A percentile compares a stretch with the other conserved stretches of the same genome.
These are phyloP conservation scores for Dillenia turbinata DNA, from an alignment of 164 flowering plant species.

Conservation along the genomic window DNA sequence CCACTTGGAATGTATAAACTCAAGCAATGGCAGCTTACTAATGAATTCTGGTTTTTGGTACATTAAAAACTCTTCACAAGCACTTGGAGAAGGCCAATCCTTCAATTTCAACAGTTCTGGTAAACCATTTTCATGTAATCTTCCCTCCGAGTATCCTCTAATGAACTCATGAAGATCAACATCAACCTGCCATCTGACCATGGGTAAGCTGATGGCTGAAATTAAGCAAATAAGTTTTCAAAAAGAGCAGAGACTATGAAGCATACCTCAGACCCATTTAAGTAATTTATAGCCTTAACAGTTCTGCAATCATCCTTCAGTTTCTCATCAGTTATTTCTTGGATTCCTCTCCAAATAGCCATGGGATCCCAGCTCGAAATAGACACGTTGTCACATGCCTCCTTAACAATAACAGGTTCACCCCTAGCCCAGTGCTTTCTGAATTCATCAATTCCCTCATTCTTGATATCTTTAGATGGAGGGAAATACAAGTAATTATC, in stretches of 20 bases:
- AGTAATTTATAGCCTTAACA: constrained; percentile 81
- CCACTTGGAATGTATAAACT: constrained; percentile 92
- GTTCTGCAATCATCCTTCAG: constrained; percentile 45
- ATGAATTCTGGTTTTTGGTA: constrained; percentile 88
- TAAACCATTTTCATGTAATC: constrained; percentile 54
- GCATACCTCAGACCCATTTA: constrained; percentile 73
- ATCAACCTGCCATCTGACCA: constrained; percentile 52
- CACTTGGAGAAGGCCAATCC: constrained; percentile 87
- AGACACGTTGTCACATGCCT: constrained; percentile 50
- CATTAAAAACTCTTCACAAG: constrained; percentile 80
- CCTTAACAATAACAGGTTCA: constrained; percentile 67
- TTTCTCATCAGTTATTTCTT: constrained; percentile 62
- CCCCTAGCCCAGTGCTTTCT: constrained; percentile 80
- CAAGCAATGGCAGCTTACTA: constrained; percentile 78
- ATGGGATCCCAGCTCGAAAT: constrained; percentile 76
- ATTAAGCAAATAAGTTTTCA: neutral
- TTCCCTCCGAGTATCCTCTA: constrained; percentile 79
- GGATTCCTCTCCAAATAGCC: constrained; percentile 70
- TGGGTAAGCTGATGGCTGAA: constrained; percentile 5
- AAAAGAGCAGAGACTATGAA: neutral
- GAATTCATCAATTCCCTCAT: constrained; percentile 53
- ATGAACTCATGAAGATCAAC: constrained; percentile 76
- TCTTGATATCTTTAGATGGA: constrained; percentile 51
- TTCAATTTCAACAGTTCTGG: constrained; percentile 79
- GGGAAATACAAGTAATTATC: constrained; percentile 75